Evolutionary conservation across 768 basidiomycete species (phyloP), one percentile per base, ranked within the genome.

Genomic region (Leccinum variicolor): DNA sequence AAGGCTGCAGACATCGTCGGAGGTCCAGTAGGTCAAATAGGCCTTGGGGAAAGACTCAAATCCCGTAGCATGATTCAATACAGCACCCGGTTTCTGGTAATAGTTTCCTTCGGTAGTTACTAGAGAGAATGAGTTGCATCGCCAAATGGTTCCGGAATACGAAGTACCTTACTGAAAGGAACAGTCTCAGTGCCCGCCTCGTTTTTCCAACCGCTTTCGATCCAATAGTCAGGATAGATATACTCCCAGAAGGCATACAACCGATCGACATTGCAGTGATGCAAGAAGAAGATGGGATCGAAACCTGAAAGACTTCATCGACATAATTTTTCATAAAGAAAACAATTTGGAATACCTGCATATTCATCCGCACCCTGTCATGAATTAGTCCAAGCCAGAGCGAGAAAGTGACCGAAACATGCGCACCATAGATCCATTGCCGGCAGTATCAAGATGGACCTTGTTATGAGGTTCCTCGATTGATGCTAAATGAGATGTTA

Each of bases 221-320:
- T 57, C 64, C 64, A 65, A 47, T 65, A 63, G 1, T 60, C 2
- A 3, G 64, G 56, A 26, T 65, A 65, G 19, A 66, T 11, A 29
- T 66, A 65, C 52, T 65, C 64, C 64, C 64, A 65, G 29, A 65
- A 60, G 5, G 64, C 61, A 7, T 60, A 63, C 17, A 65, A 25
- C 13, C 64, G 64, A 15, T 65, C 64, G 8, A 65, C 52, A 23
- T 63, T 65, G 31, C 52, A 48, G 17, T 65, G 64, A 36, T 65
- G 64, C 26, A 65, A 19, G 48, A 28, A 63, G 56, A 65, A 65
- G 17, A 65, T 60, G 1, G 64, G 64, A 49, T 65, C 64, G 21
- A 57, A 65, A 5, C 23, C 64, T 65, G 7, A 5, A 25, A 41
- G 6, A 11, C n/a, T 36, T 28, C 14, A 19, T 53, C 13, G 3